Percentiles rank a stretch among this genome's conserved stretches.
phyloP scores from a whole-genome alignment of 345 rosid genomes.

The Arabidopsis thaliana region TAIR10.1 NC_003076.8:25692501-25693000 shows the following conservation, averaged over 20 bases:
- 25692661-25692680: constrained; percentile 52
- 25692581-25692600: constrained; percentile 52
- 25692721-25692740: constrained; percentile 67
- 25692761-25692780: constrained; percentile 34
- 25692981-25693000: constrained; percentile 53
- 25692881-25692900: constrained; percentile 62
- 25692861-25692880: constrained; percentile 75
- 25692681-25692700: constrained; percentile 61
- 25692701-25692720: constrained; percentile 51
- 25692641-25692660: constrained; percentile 69
- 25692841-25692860: constrained; percentile 50
- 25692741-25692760: constrained; percentile 52
- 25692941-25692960: constrained; percentile 76
- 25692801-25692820: not conserved
- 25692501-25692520: constrained; percentile 16
- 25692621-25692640: constrained; percentile 54
- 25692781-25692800: constrained; percentile 41
- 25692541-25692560: constrained; percentile 23
- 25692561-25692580: constrained; percentile 49
- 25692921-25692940: constrained; percentile 78
- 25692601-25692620: constrained; percentile 65
- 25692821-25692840: constrained; percentile 27
- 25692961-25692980: constrained; percentile 66
- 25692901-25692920: constrained; percentile 76
- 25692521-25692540: not conserved